These are phyloP conservation scores for Kwoniella dejecticola DNA, from an alignment of 768 basidiomycete species.

Conservation along the genomic window DNA sequence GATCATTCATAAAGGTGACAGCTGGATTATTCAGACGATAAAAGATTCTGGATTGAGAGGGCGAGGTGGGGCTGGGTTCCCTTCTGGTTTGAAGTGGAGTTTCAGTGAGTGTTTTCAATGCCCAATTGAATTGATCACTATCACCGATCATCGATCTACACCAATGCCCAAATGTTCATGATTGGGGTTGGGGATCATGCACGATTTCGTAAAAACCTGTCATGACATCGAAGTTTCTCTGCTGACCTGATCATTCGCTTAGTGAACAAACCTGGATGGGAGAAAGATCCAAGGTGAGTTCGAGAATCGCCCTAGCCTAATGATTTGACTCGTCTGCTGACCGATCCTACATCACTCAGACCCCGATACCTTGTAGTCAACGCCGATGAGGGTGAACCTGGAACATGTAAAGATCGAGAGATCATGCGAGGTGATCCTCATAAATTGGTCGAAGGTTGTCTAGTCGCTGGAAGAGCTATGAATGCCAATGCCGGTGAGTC, in stretches of 20 bases:
- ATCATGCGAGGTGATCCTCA: conserved; percentile 97
- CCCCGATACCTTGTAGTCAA: conserved; percentile 97
- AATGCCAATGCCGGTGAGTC: conserved; percentile 76
- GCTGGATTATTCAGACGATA: conserved; percentile 94
- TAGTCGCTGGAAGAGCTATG: conserved; percentile 95
- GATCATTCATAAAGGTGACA: conserved; percentile 89
- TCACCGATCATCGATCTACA: no score
- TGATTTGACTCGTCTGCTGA: neutral
- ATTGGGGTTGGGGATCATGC: no score
- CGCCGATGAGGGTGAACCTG: conserved; percentile 97
- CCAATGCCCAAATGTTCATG: no score
- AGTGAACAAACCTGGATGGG: conserved; percentile 99
- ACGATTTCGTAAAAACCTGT: no score
- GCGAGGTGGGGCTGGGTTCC: conserved; percentile 95
- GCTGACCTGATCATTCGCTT: conserved; percentile 48
- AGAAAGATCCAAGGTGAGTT: conserved; percentile 78
- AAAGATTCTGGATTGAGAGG: conserved; percentile 96
- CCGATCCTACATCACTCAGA: conserved; percentile 55
- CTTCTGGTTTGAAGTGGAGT: conserved; percentile 88
- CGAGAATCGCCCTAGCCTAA: neutral
- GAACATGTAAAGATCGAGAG: conserved; percentile 98
- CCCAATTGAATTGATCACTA: neutral
- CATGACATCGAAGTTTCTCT: no score
- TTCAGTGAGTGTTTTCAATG: conserved; percentile 38
- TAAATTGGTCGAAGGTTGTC: conserved; percentile 95